Base-by-base conservation (phyloP, 345 rosid genomes). In the Heritiera littoralis region DNA sequence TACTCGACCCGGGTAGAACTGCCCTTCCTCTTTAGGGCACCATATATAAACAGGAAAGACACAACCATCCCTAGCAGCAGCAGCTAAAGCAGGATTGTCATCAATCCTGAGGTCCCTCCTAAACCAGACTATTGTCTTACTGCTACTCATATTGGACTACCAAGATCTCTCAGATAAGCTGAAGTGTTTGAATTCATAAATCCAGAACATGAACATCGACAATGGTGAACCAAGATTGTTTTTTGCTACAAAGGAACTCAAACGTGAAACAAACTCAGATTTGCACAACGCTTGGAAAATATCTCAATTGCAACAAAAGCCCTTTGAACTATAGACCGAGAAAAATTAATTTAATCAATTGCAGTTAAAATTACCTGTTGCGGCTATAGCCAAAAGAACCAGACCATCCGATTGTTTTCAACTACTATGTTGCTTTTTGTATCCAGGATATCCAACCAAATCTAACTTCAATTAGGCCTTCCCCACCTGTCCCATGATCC, bases 31-130 rank as follows among this genome's bases (percentile, higher is more conserved):
- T 78, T 88, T 83, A 66, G 99, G 99, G 76, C 98, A 93, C 98
- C 99, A 95, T 81, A 92, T 91, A 75, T 86, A 93, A 35, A 95
- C 91, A 51, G 97, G 98, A 69, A 89, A 89, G 13, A 95, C 89
- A 35, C 83, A 66, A 35, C 99, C 98, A 32, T 90, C 96, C 83
- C 85, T 92, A 15, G 94, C 94, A 66, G 98, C 97, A 0, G 92
- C 92, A 45, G 97, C 88, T 85, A 95, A 85, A n/a, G 99, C 98
- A n/a, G 97, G 99, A 79, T 95, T 93, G 85, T 93, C 99, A 80
- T 95, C 99, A 72, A 95, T 90, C 85, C 99, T 88, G 46, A 93
- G 86, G 84, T 95, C 99, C 87, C 99, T 90, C 83, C 99, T 91
- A 81, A 95, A 91, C 99, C 99, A 95, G 78, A 93, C 99, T 68